Evolutionary conservation across 257 asterid genomes (phyloP).

Genomic region (Nicotiana paniculata): DNA sequence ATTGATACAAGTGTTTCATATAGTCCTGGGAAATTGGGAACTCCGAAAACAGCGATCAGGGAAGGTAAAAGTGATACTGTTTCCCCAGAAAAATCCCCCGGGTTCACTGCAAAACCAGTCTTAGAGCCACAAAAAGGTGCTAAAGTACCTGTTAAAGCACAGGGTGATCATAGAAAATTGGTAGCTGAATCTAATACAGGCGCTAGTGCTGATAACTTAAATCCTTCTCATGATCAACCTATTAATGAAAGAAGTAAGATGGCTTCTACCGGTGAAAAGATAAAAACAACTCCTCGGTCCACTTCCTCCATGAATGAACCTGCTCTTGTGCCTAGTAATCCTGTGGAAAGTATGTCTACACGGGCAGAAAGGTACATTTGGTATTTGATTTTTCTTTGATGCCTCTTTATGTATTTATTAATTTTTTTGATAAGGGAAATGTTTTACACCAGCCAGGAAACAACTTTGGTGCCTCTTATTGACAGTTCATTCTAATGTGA

Average conservation of each 20-base stretch:
- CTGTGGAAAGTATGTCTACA: slow-evolving; percentile 26
- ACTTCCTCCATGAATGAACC: slow-evolving; percentile 32
- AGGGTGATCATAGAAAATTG: slow-evolving; percentile 43
- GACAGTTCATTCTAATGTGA: slow-evolving; percentile 14
- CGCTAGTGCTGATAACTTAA: slow-evolving; percentile 31
- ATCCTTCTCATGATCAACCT: slow-evolving; percentile 35
- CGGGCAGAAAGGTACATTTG: slow-evolving; percentile 54
- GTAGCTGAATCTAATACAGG: slow-evolving; percentile 24
- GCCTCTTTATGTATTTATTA: not conserved
- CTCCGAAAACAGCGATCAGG: slow-evolving; percentile 25
- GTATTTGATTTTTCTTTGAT: not conserved
- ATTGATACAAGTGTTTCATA: slow-evolving; percentile 24
- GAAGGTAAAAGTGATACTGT: slow-evolving; percentile 37
- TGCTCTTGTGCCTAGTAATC: slow-evolving; percentile 34
- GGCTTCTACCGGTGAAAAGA: slow-evolving; percentile 42
- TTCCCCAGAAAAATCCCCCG: slow-evolving; percentile 53
- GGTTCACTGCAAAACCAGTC: slow-evolving; percentile 26
- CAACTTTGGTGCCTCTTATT: not conserved
- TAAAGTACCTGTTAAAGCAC: slow-evolving; percentile 36
- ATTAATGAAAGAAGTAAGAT: slow-evolving; percentile 43
- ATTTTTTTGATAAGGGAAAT: too few relatives aligned
- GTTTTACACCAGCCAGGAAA: too few relatives aligned
- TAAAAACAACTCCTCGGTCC: slow-evolving; percentile 44
- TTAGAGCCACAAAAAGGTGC: slow-evolving; percentile 35
- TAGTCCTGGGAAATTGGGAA: slow-evolving; percentile 34